These are phyloP conservation scores for Chaetomiaceae sp. DNA, from an alignment of 2,329 filamentous ascomycete genomes.

Conservation along the genomic window DNA sequence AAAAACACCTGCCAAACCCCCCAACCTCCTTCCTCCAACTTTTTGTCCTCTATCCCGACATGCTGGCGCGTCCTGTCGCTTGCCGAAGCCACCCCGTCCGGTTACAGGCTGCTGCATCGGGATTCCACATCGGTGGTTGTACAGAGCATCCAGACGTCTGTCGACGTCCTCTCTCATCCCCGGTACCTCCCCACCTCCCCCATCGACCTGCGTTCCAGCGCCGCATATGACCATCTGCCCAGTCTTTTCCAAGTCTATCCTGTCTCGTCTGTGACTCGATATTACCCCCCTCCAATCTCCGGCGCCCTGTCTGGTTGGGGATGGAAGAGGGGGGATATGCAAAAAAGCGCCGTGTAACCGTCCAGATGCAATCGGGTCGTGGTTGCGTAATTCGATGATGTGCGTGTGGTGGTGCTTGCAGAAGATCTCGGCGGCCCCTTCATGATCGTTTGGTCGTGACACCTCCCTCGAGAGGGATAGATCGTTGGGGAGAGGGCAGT, in stretches of 20 bases:
- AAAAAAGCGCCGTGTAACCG: background rate
- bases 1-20: too few species aligned
- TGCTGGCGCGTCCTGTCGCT: too few species aligned
- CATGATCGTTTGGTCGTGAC: background rate
- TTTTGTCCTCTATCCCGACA: too few species aligned
- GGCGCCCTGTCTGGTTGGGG: background rate
- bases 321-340: background rate
- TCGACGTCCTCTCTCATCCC: too few species aligned
- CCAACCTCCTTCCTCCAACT: too few species aligned
- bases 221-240: background rate
- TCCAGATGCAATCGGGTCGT: slow-evolving; percentile 10
- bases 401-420: too few species aligned
- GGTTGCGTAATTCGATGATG: background rate
- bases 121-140: too few species aligned
- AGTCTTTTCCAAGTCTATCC: background rate
- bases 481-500: background rate
- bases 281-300: background rate
- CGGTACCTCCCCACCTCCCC: background rate
- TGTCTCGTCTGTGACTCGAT: background rate
- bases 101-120: too few species aligned
- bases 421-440: too few species aligned
- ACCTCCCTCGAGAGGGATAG: background rate
- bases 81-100: too few species aligned
- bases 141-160: too few species aligned
- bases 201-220: background rate